phyloP scores from a whole-genome alignment of 441 rosid genomes.

The Euphorbia celastroides region DNA sequence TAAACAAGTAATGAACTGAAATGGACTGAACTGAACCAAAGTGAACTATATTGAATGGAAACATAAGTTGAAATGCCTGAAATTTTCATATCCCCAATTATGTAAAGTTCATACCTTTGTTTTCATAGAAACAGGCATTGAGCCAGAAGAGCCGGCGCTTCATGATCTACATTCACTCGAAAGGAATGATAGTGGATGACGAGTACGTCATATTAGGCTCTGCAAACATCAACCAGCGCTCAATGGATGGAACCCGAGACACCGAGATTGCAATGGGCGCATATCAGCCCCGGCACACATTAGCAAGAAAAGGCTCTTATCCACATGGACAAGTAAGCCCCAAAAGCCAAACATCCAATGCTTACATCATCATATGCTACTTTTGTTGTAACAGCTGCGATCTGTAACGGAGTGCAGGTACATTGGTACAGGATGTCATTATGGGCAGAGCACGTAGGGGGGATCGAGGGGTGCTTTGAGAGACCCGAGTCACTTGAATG shows the following conservation, averaged over 20 bases:
- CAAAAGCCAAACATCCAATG: too few relatives aligned
- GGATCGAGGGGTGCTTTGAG: conserved; percentile 55
- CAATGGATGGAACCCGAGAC: conserved; percentile 93
- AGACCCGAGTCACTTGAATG: conserved; percentile 77
- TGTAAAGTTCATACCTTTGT: background rate
- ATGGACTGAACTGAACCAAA: too few relatives aligned
- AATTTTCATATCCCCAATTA: too few relatives aligned
- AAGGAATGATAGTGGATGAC: conserved; percentile 92
- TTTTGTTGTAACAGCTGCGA: too few relatives aligned
- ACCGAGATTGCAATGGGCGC: conserved; percentile 99
- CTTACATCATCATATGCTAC: too few relatives aligned
- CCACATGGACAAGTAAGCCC: conserved; percentile 71
- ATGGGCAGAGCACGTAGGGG: conserved; percentile 88
- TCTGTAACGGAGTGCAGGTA: too few relatives aligned
- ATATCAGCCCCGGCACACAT: conserved; percentile 85
- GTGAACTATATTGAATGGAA: too few relatives aligned
- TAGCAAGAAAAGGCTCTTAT: conserved; percentile 41
- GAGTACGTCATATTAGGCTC: conserved; percentile 84
- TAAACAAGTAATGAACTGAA: too few relatives aligned
- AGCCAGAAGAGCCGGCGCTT: conserved; percentile 62
- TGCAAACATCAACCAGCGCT: conserved; percentile 92
- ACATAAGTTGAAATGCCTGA: too few relatives aligned
- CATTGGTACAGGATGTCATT: conserved; percentile 91
- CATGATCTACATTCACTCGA: conserved; percentile 93
- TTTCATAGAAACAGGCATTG: conserved; percentile 34